phyloP scores from a whole-genome alignment of 305 asterid species.

The Solanum aculeatissimum region DNA sequence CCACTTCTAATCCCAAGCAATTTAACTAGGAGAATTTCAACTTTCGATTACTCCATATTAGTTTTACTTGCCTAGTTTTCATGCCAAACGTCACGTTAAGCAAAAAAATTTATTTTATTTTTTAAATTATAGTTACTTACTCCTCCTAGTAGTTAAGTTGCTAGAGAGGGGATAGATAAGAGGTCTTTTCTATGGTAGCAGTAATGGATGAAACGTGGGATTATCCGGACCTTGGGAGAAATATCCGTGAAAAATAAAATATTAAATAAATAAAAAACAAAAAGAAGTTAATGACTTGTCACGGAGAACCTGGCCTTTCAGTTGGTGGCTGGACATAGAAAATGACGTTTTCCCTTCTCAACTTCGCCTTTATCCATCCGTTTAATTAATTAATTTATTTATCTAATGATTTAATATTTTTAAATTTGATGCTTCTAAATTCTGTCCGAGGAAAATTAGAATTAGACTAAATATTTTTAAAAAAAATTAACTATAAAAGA shows the following conservation, averaged over 20 bases:
- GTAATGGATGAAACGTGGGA: not conserved
- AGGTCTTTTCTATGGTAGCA: not conserved
- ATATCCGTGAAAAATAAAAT: not conserved
- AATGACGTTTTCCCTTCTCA: not conserved
- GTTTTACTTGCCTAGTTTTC: not conserved
- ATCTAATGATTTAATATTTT: no score
- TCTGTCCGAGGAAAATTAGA: no score
- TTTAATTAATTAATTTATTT: no score
- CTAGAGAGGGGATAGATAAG: not conserved
- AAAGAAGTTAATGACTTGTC: not conserved
- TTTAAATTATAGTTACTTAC: not conserved
- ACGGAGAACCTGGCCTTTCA: not conserved
- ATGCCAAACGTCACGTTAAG: not conserved
- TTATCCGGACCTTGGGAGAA: not conserved
- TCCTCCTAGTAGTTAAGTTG: not conserved
- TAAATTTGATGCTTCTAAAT: no score
- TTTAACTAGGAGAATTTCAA: not conserved
- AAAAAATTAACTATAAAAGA: no score
- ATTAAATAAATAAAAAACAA: not conserved
- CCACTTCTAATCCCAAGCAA: not conserved
- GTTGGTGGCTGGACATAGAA: not conserved
- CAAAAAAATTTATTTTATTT: no score
- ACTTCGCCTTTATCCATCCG: no score
- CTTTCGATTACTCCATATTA: not conserved
- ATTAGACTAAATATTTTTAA: no score